A percentile compares a stretch with the other conserved stretches of the same genome.
phyloP scores from a whole-genome alignment of 1,284 basidiomycete species.

The Macrocybe sp. region DNA sequence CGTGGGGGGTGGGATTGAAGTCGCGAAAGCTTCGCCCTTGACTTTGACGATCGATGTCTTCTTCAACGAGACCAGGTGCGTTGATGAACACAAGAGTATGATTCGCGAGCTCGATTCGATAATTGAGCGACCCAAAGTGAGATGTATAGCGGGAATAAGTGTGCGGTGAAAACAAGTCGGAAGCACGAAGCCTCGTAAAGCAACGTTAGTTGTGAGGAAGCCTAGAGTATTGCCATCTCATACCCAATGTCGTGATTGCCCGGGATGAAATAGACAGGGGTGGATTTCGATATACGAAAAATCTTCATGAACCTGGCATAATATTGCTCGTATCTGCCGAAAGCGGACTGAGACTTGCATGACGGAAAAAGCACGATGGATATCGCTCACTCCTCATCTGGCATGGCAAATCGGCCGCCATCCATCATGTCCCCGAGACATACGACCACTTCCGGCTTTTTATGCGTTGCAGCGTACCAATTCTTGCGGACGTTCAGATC shows the following conservation, averaged over 20 bases:
- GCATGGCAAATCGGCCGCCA: conserved; percentile 62
- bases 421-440: conserved; percentile 92
- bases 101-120: conserved; percentile 50
- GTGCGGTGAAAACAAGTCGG: conserved; percentile 50
- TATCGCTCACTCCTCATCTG: conserved; percentile 61
- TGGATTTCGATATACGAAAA: conserved; percentile 41
- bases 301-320: conserved; percentile 63
- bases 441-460: conserved; percentile 67
- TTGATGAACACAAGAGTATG: conserved; percentile 75
- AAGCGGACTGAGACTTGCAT: conserved; percentile 3
- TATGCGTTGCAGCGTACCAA: conserved; percentile 66
- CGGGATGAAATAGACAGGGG: conserved; percentile 67
- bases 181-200: conserved; percentile 49
- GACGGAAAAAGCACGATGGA: neutral
- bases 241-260: conserved; percentile 89
- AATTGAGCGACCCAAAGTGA: conserved; percentile 64
- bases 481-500: conserved; percentile 79
- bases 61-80: conserved; percentile 75
- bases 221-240: conserved; percentile 12
- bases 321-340: conserved; percentile 62
- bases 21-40: conserved; percentile 41
- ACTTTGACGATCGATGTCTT: conserved; percentile 62
- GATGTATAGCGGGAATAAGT: conserved; percentile 59
- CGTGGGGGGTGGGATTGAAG: conserved; percentile 53
- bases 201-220: neutral